Evolutionary conservation across 441 rosid genomes (phyloP), one percentile per base, ranked within the genome.

Genomic region (Erysimum cheiri): DNA sequence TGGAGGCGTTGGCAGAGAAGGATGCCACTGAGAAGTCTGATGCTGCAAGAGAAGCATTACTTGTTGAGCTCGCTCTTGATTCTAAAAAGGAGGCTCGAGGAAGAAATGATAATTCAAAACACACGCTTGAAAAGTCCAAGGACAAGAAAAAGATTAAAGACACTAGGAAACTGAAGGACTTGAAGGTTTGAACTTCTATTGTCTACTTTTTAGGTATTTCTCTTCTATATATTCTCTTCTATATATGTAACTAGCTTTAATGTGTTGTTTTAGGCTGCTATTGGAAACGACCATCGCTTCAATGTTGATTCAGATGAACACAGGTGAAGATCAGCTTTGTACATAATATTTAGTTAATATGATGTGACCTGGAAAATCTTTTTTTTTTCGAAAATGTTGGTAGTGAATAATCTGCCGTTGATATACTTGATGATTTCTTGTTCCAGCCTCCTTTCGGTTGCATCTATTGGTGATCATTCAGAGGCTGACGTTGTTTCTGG

Each of bases 21-120:
- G 91, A 90, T 85, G 99, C 97, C 58, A 92, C 87, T 13, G 92
- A 92, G 85, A 92, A 88, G 84, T 90, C 99, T 78, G 96, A 95
- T 83, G 99, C 99, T 78, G 99, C 93, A 24, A 82, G 96, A 64
- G 96, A 95, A 80, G 98, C 99, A 43, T 85, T 95, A 76, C 86
- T 95, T 59, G 95, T 87, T 3, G 99, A 95, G 84, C 96, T 90
- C 31, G 99, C 93, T 11, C 93, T 80, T 79, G 98, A 95, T 84
- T 86, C 96, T 67, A 85, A 87, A 81, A 90, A 86, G 81, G 85
- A 73, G 71, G 61, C 74, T 57, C 88, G 68, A 57, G 91, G 90
- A 73, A 86, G 89, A 70, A 85, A 68, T 68, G 89, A 88, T 76
- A 80, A 60, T 78, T 71, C 79, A 13, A 88, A 79, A 80, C 84